These are phyloP conservation scores for Calonectria pteridis DNA, from an alignment of 2,329 filamentous ascomycete species.

Conservation along the genomic window DNA sequence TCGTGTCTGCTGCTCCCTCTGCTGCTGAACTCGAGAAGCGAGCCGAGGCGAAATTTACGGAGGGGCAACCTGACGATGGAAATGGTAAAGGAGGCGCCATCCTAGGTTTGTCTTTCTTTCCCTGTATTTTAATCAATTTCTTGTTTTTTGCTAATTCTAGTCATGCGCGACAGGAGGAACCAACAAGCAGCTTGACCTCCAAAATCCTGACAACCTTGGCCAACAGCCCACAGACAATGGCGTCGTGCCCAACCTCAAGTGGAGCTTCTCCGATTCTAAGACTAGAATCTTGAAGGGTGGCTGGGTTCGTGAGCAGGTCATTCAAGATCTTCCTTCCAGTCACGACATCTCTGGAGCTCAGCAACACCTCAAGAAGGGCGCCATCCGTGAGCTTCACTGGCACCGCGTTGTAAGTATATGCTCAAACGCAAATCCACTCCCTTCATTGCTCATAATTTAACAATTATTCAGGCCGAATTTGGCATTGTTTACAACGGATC, in stretches of 20 bases:
- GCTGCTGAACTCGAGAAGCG: conserved; percentile 28
- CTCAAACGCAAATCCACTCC: rapidly evolving
- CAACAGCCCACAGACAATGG: conserved; percentile 73
- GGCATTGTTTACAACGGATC: conserved; percentile 71
- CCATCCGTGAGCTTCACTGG: conserved; percentile 76
- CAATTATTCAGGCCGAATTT: conserved; percentile 69
- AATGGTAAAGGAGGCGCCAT: conserved; percentile 70
- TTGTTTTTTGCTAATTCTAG: neutral
- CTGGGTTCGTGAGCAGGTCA: conserved; percentile 75
- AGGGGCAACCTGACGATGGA: conserved; percentile 26
- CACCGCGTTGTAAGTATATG: conserved; percentile 69
- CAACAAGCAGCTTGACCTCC: conserved; percentile 69
- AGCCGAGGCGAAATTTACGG: conserved; percentile 46
- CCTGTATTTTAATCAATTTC: neutral
- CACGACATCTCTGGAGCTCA: conserved; percentile 77
- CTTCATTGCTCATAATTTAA: neutral
- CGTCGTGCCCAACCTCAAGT: conserved; percentile 75
- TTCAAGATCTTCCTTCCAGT: conserved; percentile 74
- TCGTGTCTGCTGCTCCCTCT: conserved; percentile 30
- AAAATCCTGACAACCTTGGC: conserved; percentile 74
- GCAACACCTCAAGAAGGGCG: conserved; percentile 75
- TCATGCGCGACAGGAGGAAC: conserved; percentile 67
- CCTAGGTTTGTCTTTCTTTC: conserved; percentile 57
- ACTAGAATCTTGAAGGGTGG: conserved; percentile 72
- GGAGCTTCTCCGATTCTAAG: conserved; percentile 78